Conservation (phyloP, 2,329 filamentous ascomycete species). For the Ilyonectria mors-panacis region DNA sequence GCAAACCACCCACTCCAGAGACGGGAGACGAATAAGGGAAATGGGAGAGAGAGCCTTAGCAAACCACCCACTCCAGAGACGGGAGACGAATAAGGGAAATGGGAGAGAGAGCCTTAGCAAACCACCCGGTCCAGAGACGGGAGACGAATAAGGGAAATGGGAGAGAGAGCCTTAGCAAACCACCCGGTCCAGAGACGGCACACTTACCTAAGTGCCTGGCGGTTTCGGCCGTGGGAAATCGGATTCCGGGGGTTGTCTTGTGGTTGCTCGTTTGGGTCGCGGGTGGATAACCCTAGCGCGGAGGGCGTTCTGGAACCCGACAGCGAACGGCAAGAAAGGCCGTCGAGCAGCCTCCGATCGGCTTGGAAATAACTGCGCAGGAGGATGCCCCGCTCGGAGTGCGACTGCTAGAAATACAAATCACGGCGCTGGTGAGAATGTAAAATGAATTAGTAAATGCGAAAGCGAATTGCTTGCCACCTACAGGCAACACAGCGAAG, state of each 20-base stretch:
- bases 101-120: neutral
- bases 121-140: neutral
- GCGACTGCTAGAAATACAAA: neutral
- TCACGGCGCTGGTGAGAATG: neutral
- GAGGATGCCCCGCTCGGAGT: neutral
- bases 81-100: neutral
- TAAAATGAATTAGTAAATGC: neutral
- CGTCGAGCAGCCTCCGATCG: neutral
- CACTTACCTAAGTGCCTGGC: slow-evolving; percentile 2
- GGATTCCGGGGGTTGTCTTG: neutral
- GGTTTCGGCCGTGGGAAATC: neutral
- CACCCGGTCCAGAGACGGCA: neutral
- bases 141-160: neutral
- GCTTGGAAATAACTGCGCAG: neutral
- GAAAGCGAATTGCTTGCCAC: neutral
- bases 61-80: neutral
- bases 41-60: neutral
- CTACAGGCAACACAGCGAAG: slow-evolving; percentile 9
- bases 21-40: neutral
- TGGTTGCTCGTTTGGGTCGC: neutral
- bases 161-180: neutral
- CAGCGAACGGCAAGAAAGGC: neutral
- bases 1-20: neutral
- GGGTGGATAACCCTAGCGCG: neutral
- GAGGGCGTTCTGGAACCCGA: neutral